Percentiles rank a stretch among this genome's conserved stretches.
Conservation (phyloP, 306 rosid genomes). For the Pterocarpus santalinus region DNA sequence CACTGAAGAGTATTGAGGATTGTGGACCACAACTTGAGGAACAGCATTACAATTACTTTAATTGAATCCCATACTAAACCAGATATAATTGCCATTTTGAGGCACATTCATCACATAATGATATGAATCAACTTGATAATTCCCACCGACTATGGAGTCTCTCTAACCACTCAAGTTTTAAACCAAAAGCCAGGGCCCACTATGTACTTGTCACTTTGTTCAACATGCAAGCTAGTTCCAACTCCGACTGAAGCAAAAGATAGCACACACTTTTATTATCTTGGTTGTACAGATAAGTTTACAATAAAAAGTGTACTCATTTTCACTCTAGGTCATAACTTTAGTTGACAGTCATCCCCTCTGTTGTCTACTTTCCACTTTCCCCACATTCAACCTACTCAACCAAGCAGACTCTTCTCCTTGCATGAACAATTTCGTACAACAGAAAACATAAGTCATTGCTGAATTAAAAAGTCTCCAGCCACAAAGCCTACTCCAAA, state of each 20-base stretch:
- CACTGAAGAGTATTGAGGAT: constrained; percentile 11
- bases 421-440: neutral
- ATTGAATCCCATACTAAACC: constrained; percentile 33
- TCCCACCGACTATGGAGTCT: constrained; percentile 14
- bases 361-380: constrained; percentile 21
- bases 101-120: constrained; percentile 12
- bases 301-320: constrained; percentile 20
- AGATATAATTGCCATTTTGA: constrained; percentile 26
- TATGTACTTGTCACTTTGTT: neutral
- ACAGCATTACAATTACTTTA: constrained; percentile 5
- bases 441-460: neutral
- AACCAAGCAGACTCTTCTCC: constrained; percentile 26
- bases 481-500: constrained; percentile 31
- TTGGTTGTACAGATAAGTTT: neutral
- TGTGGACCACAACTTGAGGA: constrained; percentile 16
- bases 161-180: constrained; percentile 31
- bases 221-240: constrained; percentile 19
- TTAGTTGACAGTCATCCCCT: constrained; percentile 10
- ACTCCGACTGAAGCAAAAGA: constrained; percentile 34
- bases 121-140: constrained; percentile 30
- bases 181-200: constrained; percentile 11
- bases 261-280: constrained; percentile 12
- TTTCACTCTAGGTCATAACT: constrained; percentile 19
- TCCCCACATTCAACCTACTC: constrained; percentile 19
- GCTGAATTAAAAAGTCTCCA: constrained; percentile 6